Conservation (phyloP, 1,284 basidiomycete species). For the Rhodotorula mucilaginosa region DNA sequence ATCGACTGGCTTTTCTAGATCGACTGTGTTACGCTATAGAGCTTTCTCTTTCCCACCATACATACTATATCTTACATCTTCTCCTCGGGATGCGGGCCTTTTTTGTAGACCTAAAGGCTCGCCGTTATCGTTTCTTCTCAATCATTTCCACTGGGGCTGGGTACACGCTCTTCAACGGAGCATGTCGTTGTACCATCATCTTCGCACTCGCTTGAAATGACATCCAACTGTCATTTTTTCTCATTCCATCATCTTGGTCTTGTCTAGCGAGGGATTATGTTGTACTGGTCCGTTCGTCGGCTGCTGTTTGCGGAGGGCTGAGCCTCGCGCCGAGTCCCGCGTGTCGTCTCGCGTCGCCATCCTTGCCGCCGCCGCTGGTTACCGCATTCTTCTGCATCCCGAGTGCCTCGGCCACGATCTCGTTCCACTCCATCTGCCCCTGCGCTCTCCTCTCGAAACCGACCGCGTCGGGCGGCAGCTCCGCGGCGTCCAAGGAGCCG, state of each 20-base stretch:
- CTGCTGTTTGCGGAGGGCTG: not conserved
- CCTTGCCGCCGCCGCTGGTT: not conserved
- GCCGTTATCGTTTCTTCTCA: not conserved
- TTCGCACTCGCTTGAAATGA: not conserved
- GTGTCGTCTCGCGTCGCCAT: not conserved
- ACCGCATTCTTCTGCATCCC: not conserved
- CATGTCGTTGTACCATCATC: constrained; percentile 4
- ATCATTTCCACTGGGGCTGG: not conserved
- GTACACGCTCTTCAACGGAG: constrained; percentile 6
- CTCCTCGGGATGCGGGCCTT: no score
- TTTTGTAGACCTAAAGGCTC: no score
- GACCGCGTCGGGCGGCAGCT: not conserved
- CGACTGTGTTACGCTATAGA: not conserved
- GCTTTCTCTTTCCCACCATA: not conserved
- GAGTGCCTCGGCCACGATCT: constrained; percentile 23
- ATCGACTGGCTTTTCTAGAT: constrained; percentile 32
- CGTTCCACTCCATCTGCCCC: constrained; percentile 33
- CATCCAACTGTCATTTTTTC: constrained; percentile 3
- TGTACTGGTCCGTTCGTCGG: not conserved
- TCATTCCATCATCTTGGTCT: not conserved
- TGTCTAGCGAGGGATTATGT: not conserved
- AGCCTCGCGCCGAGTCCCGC: not conserved
- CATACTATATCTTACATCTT: not conserved
- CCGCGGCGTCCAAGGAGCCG: not conserved
- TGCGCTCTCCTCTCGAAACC: constrained; percentile 13